Conservation (phyloP, 1,139 yeast species). For the Kazachstania sp. region DNA sequence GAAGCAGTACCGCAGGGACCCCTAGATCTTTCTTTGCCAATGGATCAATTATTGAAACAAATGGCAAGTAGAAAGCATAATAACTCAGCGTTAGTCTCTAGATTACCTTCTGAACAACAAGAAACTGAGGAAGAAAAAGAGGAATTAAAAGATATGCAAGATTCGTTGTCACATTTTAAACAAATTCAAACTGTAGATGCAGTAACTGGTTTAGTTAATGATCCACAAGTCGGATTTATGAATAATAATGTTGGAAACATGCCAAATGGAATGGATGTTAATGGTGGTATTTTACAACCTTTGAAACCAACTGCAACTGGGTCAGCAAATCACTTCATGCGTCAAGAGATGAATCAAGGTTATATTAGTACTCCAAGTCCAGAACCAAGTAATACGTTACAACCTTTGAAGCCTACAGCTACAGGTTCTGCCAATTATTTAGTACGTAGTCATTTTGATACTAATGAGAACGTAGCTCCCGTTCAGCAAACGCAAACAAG, state of each 20-base stretch:
- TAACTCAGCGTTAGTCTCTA: constrained; percentile 24
- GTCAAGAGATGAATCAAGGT: constrained; percentile 3
- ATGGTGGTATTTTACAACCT: constrained; percentile 15
- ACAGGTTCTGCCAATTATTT: constrained; percentile 44
- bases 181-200: constrained; percentile 57
- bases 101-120: constrained; percentile 25
- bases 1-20: constrained; percentile 13
- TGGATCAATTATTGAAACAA: constrained; percentile 56
- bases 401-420: constrained; percentile 43
- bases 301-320: constrained; percentile 37
- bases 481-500: background rate
- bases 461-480: background rate
- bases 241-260: background rate
- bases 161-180: constrained; percentile 56
- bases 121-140: constrained; percentile 39
- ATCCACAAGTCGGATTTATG: constrained; percentile 6
- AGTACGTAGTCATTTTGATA: constrained; percentile 18
- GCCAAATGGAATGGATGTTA: background rate
- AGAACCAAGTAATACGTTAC: constrained; percentile 3
- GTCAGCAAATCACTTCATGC: constrained; percentile 12
- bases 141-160: constrained; percentile 57
- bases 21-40: constrained; percentile 57
- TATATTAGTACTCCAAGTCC: background rate
- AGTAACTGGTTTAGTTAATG: constrained; percentile 34
- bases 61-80: constrained; percentile 32